phyloP scores from a whole-genome alignment of 257 asterid species.

The Plantago ovata region DNA sequence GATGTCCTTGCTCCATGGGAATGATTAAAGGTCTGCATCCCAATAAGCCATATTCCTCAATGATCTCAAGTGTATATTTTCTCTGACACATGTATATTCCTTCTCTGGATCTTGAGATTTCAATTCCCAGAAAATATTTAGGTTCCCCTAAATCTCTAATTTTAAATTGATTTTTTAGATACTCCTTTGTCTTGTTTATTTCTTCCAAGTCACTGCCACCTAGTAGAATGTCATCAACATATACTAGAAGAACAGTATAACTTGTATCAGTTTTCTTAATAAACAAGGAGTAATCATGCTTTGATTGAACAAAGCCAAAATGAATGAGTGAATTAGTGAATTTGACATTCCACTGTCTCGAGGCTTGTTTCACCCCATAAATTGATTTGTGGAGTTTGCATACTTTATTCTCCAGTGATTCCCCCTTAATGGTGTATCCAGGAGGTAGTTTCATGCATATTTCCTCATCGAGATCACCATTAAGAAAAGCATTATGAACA shows the following conservation, averaged over 20 bases:
- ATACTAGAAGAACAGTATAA: too few species aligned
- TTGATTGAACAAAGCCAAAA: neutral
- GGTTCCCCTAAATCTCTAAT: conserved; percentile 1
- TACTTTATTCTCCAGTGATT: too few species aligned
- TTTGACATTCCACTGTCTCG: too few species aligned
- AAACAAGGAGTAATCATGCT: neutral
- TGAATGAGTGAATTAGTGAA: neutral
- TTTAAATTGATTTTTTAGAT: neutral
- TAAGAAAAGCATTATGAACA: too few species aligned
- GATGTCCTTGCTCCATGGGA: neutral
- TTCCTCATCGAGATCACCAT: too few species aligned
- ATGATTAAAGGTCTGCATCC: neutral
- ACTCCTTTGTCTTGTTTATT: neutral
- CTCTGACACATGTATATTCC: neutral
- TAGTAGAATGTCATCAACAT: too few species aligned
- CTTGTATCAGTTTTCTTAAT: neutral
- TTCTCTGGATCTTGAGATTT: too few species aligned
- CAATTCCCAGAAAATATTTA: too few species aligned
- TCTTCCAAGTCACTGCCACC: neutral
- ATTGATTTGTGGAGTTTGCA: too few species aligned
- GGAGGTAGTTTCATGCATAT: too few species aligned
- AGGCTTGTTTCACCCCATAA: too few species aligned
- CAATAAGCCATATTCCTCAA: neutral
- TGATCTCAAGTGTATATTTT: neutral
- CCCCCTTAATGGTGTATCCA: too few species aligned